Evolutionary conservation across 441 rosid genomes (phyloP).

Genomic region (Codiaeum variegatum): DNA sequence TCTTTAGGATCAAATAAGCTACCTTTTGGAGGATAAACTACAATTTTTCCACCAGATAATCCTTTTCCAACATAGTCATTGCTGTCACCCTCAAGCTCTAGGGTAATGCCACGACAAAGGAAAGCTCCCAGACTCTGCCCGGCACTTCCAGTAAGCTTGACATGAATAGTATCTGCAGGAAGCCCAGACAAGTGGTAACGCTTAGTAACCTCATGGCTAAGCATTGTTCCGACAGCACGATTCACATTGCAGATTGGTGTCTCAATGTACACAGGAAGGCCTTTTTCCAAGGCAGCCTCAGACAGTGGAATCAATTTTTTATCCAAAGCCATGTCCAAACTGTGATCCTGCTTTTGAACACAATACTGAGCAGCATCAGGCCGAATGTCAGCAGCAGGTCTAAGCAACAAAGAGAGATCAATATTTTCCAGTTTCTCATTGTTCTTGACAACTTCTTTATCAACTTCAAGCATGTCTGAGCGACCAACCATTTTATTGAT

Average conservation of each 20-base stretch:
- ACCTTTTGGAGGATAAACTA: constrained; percentile 90
- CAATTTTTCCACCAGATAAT: constrained; percentile 93
- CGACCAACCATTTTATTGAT: constrained; percentile 96
- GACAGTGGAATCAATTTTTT: constrained; percentile 67
- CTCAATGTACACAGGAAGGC: constrained; percentile 85
- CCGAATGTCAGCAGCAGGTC: constrained; percentile 93
- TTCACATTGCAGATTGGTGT: constrained; percentile 81
- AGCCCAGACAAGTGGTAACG: constrained; percentile 82
- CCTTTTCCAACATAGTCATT: constrained; percentile 99
- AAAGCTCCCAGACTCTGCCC: constrained; percentile 99
- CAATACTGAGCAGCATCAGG: constrained; percentile 96
- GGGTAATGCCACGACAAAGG: constrained; percentile 84
- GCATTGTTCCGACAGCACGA: constrained; percentile 99
- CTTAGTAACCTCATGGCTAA: constrained; percentile 98
- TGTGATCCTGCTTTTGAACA: constrained; percentile 95
- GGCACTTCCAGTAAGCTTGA: constrained; percentile 89
- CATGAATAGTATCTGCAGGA: constrained; percentile 85
- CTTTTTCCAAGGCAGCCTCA: constrained; percentile 70
- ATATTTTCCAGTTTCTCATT: constrained; percentile 90
- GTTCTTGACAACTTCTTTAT: constrained; percentile 68
- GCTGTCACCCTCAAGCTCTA: constrained; percentile 98
- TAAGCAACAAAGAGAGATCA: constrained; percentile 79
- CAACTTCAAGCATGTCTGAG: constrained; percentile 98
- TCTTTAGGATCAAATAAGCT: constrained; percentile 97
- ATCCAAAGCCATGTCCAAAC: constrained; percentile 96